Evolutionary conservation across 179 eudicot species (phyloP), one percentile per base, ranked within the genome.

Genomic region (Patellifolia procumbens): DNA sequence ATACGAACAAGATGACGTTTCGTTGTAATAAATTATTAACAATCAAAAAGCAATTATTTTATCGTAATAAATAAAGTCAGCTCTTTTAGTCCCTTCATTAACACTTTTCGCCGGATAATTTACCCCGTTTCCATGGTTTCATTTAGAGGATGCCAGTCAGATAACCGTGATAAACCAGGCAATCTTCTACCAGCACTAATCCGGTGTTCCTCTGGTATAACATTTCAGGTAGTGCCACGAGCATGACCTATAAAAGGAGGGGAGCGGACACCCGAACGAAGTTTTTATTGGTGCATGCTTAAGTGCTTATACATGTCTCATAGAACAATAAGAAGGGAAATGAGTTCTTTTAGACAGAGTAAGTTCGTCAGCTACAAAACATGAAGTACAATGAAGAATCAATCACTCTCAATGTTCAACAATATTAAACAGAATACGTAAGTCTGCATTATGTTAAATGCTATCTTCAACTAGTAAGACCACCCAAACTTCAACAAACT

Each of bases 1-100:
- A 74, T 74, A 29, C 35, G 26, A 53, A 32, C 34, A 67, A 29
- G 45, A 58, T 49, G 67, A 56, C 63, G 28, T 17, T 59, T 12
- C 32, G 28, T 26, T 15, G 1, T 28, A 59, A 11, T 31, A 28
- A 59, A 12, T 59, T 1, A 28, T 28, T 8, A 28, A 59, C 34
- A 11, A 59, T 48, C 32, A 20, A 72, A 61, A 71, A 55, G 43
- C 26, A 49, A 17, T 56, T 63, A 5, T 37, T 31, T 16, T 64
- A 9, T 11, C 16, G 10, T 37, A 15, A 35, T 64, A 9, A 19
- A 17, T 0, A 2, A 24, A 68, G 48, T 17, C 66, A 55, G 9
- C 51, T 76, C 31, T 67, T 20, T 20, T 42, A 10, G 32, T 39
- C 29, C 19, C 13, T 22, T 19, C 0, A 26, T 11, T 6, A 6